Conservation (phyloP, 768 basidiomycete species). For the Tulasnella sp. region DNA sequence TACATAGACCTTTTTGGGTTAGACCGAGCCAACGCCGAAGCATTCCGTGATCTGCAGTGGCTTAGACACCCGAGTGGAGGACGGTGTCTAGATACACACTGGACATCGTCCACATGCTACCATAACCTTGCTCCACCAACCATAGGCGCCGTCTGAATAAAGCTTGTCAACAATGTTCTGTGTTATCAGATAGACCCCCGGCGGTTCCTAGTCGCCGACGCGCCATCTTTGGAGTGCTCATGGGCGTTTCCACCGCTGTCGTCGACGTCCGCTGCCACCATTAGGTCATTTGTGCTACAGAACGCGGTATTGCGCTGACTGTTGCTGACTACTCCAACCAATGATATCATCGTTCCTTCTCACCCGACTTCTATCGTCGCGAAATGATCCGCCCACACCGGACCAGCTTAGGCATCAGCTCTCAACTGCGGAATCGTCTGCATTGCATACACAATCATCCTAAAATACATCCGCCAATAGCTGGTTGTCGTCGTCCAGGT, state of each 20-base stretch:
- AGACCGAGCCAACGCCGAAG: constrained; percentile 5
- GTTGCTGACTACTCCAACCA: neutral
- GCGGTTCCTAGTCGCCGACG: neutral
- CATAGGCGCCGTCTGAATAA: neutral
- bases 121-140: neutral
- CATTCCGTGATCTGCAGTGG: neutral
- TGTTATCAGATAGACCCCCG: neutral
- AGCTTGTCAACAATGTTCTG: neutral
- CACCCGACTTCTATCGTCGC: neutral
- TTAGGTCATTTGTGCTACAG: neutral
- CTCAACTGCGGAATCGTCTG: neutral
- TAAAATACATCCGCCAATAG: neutral
- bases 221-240: neutral
- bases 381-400: neutral
- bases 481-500: neutral
- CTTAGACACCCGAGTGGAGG: neutral
- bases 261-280: neutral
- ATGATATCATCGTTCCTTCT: neutral
- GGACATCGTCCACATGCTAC: neutral
- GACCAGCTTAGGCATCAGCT: neutral
- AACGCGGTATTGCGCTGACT: neutral
- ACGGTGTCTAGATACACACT: neutral
- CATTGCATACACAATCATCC: neutral
- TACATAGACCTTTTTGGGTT: neutral
- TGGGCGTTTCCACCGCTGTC: neutral